Conservation (phyloP, 768 basidiomycete genomes). For the Guyanaporus albipodus region DNA sequence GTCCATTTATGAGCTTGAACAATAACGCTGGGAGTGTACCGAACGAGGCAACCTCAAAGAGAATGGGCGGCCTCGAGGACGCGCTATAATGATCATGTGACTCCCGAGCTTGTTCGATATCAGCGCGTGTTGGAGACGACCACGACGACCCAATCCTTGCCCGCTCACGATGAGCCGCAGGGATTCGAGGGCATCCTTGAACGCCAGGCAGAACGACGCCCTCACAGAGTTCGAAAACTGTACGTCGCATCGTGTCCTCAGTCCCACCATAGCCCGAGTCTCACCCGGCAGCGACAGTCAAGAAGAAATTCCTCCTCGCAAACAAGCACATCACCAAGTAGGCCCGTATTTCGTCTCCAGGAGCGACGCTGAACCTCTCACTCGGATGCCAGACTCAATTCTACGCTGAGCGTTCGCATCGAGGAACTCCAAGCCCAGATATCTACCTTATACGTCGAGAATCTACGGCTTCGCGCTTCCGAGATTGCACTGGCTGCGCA, state of each 20-base stretch:
- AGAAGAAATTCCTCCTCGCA: slow-evolving; percentile 88
- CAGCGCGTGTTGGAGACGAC: slow-evolving; percentile 29
- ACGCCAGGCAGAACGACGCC: slow-evolving; percentile 70
- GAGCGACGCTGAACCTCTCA: slow-evolving; percentile 7
- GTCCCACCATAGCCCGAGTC: slow-evolving; percentile 21
- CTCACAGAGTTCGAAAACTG: slow-evolving; percentile 83
- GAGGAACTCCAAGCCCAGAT: slow-evolving; percentile 84
- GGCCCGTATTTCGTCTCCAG: slow-evolving; percentile 19
- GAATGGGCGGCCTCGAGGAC: slow-evolving; percentile 28
- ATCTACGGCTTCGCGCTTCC: slow-evolving; percentile 74
- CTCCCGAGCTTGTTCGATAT: slow-evolving; percentile 30
- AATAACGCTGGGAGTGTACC: slow-evolving; percentile 9
- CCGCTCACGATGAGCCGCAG: slow-evolving; percentile 32
- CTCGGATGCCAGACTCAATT: slow-evolving; percentile 59
- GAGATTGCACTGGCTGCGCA: slow-evolving; percentile 73
- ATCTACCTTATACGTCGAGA: slow-evolving; percentile 77
- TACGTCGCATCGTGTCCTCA: slow-evolving; percentile 36
- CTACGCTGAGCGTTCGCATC: slow-evolving; percentile 76
- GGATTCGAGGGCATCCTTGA: slow-evolving; percentile 45
- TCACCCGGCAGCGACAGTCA: too few relatives aligned
- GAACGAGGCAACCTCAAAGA: slow-evolving; percentile 29
- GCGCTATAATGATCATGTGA: slow-evolving; percentile 30
- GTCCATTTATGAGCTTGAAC: slow-evolving; percentile 19
- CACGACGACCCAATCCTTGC: slow-evolving; percentile 21
- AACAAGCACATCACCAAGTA: slow-evolving; percentile 93